Evolutionary conservation across 768 basidiomycete genomes (phyloP), one percentile per base, ranked within the genome.

Genomic region (Tricholoma flavovirens): DNA sequence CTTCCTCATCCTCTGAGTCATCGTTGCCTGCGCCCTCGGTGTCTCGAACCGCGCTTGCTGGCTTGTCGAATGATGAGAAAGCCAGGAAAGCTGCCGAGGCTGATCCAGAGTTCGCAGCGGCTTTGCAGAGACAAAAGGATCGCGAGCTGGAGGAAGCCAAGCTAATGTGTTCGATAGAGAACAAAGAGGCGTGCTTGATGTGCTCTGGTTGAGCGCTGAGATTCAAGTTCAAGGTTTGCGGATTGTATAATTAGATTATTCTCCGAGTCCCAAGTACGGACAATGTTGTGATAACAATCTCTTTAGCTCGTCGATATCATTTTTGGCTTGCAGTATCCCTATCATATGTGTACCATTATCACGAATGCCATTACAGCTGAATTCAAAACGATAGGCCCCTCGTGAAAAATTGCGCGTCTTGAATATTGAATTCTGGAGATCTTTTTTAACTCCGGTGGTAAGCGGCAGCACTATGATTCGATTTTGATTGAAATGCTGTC

Each of bases 161-260:
- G 73, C 69, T 94, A 56, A 71, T 81, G 67, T 96, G 94, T 66
- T 91, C 90, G 59, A 63, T 96, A 49, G 93, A 95, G 70, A 96
- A 96, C 73, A 94, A 94, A 77, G 93, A 96, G 54, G 91, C 89
- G 1, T 96, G 93, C 67, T 64, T 93, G 68, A 94, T 94, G 91
- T 93, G 91, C 74, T 92, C 90, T 58, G 88, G 86, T 54, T 91
- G 69, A 82, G 49, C 15, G 17, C 24, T 26, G 43, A 45, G 1
- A 11, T 32, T 7, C 24, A 26, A 26, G 5, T 26, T 26, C 5
- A 5, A 26, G n/a, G n/a, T n/a, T 46, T 26, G 45, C 15, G 15
- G 24, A 48, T 48, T 1, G 14, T 46, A 15, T 29, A 14, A 8
- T 10, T 30, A 46, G 22, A 46, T 29, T n/a, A n/a, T n/a, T n/a